Evolutionary conservation across 2,329 filamentous ascomycete species (phyloP).

Genomic region (Talaromyces marneffei): DNA sequence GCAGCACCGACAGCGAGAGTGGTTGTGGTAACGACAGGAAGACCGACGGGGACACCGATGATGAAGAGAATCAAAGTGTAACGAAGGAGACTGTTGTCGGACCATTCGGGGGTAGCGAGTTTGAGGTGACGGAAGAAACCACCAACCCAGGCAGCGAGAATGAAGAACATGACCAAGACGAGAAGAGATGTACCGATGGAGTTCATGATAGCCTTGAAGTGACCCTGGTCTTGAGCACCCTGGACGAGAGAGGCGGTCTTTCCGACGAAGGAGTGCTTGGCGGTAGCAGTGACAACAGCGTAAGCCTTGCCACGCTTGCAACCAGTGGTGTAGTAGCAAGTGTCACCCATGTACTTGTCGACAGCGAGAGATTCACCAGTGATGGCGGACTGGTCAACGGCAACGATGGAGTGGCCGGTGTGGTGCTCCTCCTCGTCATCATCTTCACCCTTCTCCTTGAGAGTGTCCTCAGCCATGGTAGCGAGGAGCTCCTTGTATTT

Average conservation of each 20-base stretch:
- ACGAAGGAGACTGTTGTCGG: conserved; percentile 56
- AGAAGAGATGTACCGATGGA: conserved; percentile 64
- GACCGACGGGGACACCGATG: conserved; percentile 68
- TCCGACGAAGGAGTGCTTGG: conserved; percentile 65
- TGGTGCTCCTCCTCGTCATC: conserved; percentile 54
- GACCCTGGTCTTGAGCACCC: conserved; percentile 65
- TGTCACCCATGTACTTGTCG: conserved; percentile 56
- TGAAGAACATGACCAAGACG: conserved; percentile 67
- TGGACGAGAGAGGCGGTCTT: conserved; percentile 64
- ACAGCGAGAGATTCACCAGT: conserved; percentile 67
- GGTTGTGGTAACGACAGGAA: conserved; percentile 67
- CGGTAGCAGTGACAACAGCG: conserved; percentile 57
- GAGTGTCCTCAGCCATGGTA: conserved; percentile 52
- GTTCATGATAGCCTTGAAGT: conserved; percentile 75
- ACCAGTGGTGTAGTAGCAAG: conserved; percentile 67
- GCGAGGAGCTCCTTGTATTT: conserved; percentile 55
- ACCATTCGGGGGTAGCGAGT: conserved; percentile 42
- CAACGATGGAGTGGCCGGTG: conserved; percentile 57
- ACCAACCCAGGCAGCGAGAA: conserved; percentile 64
- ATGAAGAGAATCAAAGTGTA: conserved; percentile 63
- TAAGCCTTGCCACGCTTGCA: conserved; percentile 71
- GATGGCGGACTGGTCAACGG: conserved; percentile 68
- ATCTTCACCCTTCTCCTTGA: conserved; percentile 46
- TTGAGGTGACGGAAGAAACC: conserved; percentile 64
- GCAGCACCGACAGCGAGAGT: conserved; percentile 67